Conservation (phyloP, 139 green algal species). For the Micractinium conductrix region DNA sequence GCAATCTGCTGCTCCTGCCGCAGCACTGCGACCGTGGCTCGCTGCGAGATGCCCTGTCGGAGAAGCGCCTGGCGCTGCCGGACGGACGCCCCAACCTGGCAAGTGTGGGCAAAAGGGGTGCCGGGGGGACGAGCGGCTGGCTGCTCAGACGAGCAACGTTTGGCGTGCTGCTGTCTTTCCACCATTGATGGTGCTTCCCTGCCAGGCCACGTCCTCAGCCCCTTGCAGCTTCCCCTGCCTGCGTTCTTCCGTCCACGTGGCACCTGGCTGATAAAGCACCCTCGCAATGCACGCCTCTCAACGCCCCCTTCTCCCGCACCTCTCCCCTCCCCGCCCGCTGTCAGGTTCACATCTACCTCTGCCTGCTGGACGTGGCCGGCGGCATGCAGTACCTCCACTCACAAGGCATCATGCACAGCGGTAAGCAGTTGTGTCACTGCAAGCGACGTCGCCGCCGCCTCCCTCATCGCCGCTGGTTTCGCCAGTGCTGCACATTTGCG, state of each 20-base stretch:
- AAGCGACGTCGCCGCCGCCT: not conserved
- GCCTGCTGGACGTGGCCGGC: conserved; percentile 53
- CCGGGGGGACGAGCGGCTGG: too few species aligned
- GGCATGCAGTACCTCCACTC: conserved; percentile 63
- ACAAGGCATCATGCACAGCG: conserved; percentile 51
- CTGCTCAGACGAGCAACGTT: not conserved
- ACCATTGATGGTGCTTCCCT: not conserved
- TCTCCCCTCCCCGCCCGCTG: too few species aligned
- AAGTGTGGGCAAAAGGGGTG: too few species aligned
- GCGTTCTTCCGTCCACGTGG: too few species aligned
- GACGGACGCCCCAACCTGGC: conserved; percentile 39
- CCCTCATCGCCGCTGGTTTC: too few species aligned
- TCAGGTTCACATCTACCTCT: conserved; percentile 34
- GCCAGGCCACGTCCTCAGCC: not conserved
- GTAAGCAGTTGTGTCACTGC: not conserved
- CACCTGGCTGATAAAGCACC: not conserved
- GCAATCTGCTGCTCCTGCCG: not conserved
- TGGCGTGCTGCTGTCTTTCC: not conserved
- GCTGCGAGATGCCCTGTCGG: conserved; percentile 26
- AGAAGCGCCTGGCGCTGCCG: conserved; percentile 4
- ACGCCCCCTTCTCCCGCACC: too few species aligned
- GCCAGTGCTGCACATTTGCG: too few species aligned
- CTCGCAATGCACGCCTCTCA: not conserved
- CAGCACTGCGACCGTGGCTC: conserved; percentile 41
- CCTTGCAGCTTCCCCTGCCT: not conserved